Conservation (phyloP, 2,329 filamentous ascomycete genomes). For the Fusarium chuoi region DNA sequence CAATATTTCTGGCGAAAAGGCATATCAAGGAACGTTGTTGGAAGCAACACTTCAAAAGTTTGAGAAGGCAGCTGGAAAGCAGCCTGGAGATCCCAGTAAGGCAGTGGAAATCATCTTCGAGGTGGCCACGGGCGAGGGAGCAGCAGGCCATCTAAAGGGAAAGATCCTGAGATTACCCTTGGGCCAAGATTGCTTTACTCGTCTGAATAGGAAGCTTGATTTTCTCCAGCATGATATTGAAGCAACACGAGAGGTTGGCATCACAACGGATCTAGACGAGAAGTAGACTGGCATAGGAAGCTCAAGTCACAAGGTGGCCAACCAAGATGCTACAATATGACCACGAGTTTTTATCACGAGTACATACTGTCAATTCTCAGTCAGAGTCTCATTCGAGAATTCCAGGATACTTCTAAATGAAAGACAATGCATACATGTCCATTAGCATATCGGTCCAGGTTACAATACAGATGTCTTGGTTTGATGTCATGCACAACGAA, state of each 20-base stretch:
- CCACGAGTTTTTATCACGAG: background rate
- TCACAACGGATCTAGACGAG: conserved; percentile 11
- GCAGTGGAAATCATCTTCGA: conserved; percentile 52
- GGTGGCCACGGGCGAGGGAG: conserved; percentile 47
- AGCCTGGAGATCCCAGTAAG: conserved; percentile 54
- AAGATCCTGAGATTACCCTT: conserved; percentile 49
- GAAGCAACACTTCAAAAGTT: conserved; percentile 41
- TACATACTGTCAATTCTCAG: no score
- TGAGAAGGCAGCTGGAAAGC: conserved; percentile 45
- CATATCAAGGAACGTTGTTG: conserved; percentile 46
- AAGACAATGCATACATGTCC: background rate
- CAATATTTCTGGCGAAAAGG: conserved; percentile 30
- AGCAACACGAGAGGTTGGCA: conserved; percentile 14
- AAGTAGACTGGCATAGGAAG: background rate
- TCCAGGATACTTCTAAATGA: no score
- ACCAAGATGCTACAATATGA: background rate
- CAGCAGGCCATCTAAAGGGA: conserved; percentile 41
- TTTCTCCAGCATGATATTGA: conserved; percentile 29
- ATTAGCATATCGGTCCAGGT: background rate
- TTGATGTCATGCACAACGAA: background rate
- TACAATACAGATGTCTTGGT: background rate
- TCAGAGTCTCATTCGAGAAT: background rate
- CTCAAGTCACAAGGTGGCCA: background rate
- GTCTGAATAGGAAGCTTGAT: conserved; percentile 42
- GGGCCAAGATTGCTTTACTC: conserved; percentile 48